Evolutionary conservation across 2,329 filamentous ascomycete genomes (phyloP), one percentile per base, ranked within the genome.

Genomic region (Aspergillus ruber): DNA sequence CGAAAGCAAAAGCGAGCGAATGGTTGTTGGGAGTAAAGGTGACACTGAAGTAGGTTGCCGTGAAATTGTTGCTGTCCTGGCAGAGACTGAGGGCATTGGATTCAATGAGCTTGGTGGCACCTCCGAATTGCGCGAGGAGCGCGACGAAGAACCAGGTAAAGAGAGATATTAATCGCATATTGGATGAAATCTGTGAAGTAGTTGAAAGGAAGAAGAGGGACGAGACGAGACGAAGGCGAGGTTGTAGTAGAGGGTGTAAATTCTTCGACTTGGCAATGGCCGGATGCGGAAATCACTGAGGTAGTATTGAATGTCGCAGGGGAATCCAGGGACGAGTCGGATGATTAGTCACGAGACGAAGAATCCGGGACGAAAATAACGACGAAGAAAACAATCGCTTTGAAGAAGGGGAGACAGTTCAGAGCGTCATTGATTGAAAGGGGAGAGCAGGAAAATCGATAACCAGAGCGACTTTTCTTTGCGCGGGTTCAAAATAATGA

Each of bases 21-120:
- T 77, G 77, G 71, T 94, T 93, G 66, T 78, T 71, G 6, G 75
- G 63, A 6, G 74, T 71, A 65, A 83, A 83, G 51, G 77, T 66
- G 44, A 95, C 86, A 58, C 93, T 85, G 80, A 95, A 95, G 49
- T 91, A 78, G 60, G 85, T 90, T 59, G 90, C 90, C 6, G 86
- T 86, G 68, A 96, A 93, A 61, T 83, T 84, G 20, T 86, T 91
- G 68, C 90, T 84, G 49, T 82, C 75, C 75, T 90, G 86, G 71
- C 90, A 96, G 41, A 85, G 80, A 69, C 88, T 89, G 57, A 95
- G 79, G 21, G 90, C 94, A 64, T 80, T 87, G 47, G 90, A 93
- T 59, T 84, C 77, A 61, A 97, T 86, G 62, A 88, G 75, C 54
- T 77, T 78, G 63, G 82, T 76, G 53, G 81, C 85, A 49, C 80